Evolutionary conservation across 768 basidiomycete species (phyloP).

Genomic region (Lentinula aciculospora): DNA sequence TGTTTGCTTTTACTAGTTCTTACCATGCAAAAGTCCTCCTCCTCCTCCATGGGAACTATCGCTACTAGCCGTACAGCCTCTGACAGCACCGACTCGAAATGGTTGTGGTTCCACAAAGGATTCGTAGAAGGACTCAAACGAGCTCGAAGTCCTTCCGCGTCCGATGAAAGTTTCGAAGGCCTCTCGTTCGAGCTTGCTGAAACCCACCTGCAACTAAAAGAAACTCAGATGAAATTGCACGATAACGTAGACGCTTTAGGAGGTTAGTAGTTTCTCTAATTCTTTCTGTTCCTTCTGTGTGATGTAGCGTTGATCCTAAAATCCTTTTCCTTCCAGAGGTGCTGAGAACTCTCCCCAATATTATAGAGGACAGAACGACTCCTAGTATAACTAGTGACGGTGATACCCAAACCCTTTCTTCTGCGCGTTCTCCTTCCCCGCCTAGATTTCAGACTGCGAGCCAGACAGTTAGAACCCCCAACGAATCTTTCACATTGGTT

Average conservation of each 20-base stretch:
- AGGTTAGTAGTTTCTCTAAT: too few species aligned
- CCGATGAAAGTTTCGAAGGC: background rate
- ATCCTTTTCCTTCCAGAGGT: too few species aligned
- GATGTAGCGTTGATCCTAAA: background rate
- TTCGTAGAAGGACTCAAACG: background rate
- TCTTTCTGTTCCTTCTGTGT: background rate
- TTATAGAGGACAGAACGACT: too few species aligned
- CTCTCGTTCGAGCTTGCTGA: background rate
- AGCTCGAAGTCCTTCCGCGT: background rate
- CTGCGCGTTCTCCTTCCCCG: too few species aligned
- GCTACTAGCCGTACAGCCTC: background rate
- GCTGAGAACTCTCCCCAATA: too few species aligned
- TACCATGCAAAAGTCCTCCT: background rate
- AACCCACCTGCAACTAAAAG: background rate
- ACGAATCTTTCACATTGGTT: background rate
- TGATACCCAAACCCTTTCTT: too few species aligned
- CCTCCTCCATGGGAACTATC: background rate
- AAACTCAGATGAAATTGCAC: background rate
- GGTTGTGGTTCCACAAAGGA: background rate
- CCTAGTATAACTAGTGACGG: too few species aligned
- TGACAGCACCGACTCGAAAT: background rate
- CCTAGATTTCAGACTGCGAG: too few species aligned
- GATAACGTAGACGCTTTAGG: background rate
- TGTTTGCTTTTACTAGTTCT: too few species aligned
- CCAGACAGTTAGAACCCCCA: too few species aligned